phyloP scores from a whole-genome alignment of 345 rosid genomes.

The Diplotaxis tenuifolia region DNA sequence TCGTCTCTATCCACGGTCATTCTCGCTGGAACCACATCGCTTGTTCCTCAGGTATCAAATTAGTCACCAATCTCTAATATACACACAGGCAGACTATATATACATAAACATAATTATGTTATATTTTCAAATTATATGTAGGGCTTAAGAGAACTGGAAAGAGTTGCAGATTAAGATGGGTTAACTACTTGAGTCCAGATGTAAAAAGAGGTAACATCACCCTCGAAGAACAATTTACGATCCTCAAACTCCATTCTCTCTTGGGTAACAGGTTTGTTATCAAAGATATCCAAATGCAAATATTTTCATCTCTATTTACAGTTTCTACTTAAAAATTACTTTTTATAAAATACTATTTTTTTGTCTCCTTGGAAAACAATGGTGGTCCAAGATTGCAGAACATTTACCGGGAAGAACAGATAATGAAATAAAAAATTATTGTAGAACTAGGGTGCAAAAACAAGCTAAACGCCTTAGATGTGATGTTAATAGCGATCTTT shows the following conservation, averaged over 20 bases:
- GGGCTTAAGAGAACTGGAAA: slow-evolving; percentile 85
- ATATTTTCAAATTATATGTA: slow-evolving; percentile 20
- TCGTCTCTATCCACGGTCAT: slow-evolving; percentile 68
- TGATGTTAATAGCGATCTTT: slow-evolving; percentile 77
- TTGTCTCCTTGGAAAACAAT: not conserved
- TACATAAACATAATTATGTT: too few relatives aligned
- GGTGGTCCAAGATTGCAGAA: slow-evolving; percentile 93
- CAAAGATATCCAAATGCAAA: not conserved
- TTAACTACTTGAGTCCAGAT: slow-evolving; percentile 80
- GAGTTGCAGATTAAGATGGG: slow-evolving; percentile 92
- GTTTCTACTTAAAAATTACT: too few relatives aligned
- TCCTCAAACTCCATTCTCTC: slow-evolving; percentile 78
- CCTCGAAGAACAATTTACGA: slow-evolving; percentile 73
- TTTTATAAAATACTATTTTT: not conserved
- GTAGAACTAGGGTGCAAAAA: slow-evolving; percentile 92
- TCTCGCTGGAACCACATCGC: slow-evolving; percentile 83
- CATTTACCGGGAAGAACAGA: slow-evolving; percentile 88
- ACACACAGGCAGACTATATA: not conserved
- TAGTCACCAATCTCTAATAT: not conserved
- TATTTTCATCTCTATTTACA: too few relatives aligned
- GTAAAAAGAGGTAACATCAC: slow-evolving; percentile 79
- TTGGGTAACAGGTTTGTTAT: slow-evolving; percentile 75
- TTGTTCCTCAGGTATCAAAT: slow-evolving; percentile 51
- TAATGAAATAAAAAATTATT: slow-evolving; percentile 87
- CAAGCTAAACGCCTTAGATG: slow-evolving; percentile 85